phyloP scores from a whole-genome alignment of 108 stramenopile genomes.

The Cyclotella sp. region DNA sequence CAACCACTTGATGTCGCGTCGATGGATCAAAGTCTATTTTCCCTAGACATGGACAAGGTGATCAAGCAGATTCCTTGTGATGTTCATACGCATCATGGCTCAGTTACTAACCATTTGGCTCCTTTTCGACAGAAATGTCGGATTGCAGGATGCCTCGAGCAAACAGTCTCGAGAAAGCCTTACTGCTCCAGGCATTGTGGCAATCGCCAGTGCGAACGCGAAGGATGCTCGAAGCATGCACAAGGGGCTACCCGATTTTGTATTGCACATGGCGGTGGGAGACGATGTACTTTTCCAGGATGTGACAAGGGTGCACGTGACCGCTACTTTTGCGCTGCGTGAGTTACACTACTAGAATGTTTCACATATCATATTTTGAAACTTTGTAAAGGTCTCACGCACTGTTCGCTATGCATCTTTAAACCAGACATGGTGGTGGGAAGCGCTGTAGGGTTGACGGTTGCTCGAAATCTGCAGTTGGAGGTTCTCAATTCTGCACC shows the following conservation, averaged over 20 bases:
- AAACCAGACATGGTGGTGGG: conserved; percentile 91
- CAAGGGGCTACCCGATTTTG: conserved; percentile 95
- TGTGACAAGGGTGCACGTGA: conserved; percentile 95
- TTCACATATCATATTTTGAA: background rate
- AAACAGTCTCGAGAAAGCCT: conserved; percentile 67
- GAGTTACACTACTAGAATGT: conserved; percentile 15
- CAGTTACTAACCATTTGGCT: background rate
- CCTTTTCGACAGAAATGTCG: conserved; percentile 57
- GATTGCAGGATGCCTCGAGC: conserved; percentile 79
- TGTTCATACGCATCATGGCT: background rate
- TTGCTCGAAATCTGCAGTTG: conserved; percentile 96
- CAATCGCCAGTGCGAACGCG: conserved; percentile 82
- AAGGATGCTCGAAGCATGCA: conserved; percentile 85
- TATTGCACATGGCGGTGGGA: conserved; percentile 97
- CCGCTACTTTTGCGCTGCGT: conserved; percentile 88
- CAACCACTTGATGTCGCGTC: conserved; percentile 24
- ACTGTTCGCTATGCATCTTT: background rate
- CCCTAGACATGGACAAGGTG: conserved; percentile 18
- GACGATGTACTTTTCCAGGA: conserved; percentile 91
- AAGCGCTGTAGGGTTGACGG: conserved; percentile 91
- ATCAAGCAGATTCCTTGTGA: background rate
- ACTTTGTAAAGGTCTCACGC: background rate
- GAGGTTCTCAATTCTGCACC: conserved; percentile 94
- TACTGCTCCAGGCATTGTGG: conserved; percentile 85
- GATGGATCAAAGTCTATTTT: conserved; percentile 25